phyloP scores from a whole-genome alignment of 164 flowering plant genomes.

The Tetracentron sinense region DNA sequence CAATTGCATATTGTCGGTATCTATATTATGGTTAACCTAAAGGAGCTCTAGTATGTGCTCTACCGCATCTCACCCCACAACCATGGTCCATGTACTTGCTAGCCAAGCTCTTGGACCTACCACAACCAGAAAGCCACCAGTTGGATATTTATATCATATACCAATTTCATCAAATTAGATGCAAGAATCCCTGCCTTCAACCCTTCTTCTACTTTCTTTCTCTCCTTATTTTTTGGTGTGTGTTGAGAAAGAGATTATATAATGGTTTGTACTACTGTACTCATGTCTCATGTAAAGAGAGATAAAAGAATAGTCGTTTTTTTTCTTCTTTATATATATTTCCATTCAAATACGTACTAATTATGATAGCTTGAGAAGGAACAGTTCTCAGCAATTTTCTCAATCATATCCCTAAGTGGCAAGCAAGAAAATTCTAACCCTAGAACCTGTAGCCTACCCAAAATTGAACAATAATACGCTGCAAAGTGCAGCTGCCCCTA shows the following conservation, averaged over 20 bases:
- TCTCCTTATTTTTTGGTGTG: too few relatives aligned
- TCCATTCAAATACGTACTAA: conserved; percentile 2
- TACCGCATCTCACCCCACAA: not conserved
- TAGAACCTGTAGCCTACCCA: not conserved
- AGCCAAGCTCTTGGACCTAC: not conserved
- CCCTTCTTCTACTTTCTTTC: too few relatives aligned
- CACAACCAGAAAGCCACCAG: not conserved
- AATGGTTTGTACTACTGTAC: too few relatives aligned
- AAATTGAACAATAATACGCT: too few relatives aligned
- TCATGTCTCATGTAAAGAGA: not conserved
- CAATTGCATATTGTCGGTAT: too few relatives aligned
- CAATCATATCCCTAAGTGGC: conserved; percentile 32
- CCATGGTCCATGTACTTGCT: not conserved
- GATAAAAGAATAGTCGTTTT: not conserved
- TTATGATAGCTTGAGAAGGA: conserved; percentile 10
- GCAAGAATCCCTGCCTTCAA: too few relatives aligned
- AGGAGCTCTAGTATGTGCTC: not conserved
- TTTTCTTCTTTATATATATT: not conserved
- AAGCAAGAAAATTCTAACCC: conserved; percentile 21
- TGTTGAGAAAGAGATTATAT: too few relatives aligned
- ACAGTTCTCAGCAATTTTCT: conserved; percentile 16
- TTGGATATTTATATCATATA: not conserved
- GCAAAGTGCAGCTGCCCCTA: too few relatives aligned
- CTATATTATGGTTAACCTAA: not conserved
- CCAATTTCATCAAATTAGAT: not conserved